Conservation (phyloP, 2,329 filamentous ascomycete species). For the Lachnellula suecica region DNA sequence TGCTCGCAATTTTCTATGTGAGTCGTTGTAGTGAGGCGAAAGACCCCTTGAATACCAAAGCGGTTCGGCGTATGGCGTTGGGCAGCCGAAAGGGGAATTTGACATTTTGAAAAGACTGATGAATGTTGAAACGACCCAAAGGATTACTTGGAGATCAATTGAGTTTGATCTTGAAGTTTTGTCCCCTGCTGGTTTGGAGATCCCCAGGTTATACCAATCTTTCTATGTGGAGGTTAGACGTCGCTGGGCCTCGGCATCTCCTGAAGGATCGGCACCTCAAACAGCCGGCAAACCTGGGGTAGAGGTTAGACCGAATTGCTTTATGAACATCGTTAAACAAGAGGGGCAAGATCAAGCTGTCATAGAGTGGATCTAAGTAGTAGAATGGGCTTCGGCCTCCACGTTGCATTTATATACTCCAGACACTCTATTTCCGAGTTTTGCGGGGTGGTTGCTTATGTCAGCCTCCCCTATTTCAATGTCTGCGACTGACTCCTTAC, state of each 20-base stretch:
- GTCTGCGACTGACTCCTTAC: too few relatives aligned
- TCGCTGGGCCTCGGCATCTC: neutral
- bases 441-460: too few relatives aligned
- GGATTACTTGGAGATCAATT: too few relatives aligned
- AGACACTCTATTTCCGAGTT: too few relatives aligned
- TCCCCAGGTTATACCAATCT: too few relatives aligned
- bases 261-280: neutral
- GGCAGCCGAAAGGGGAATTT: conserved; percentile 25
- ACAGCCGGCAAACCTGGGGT: neutral
- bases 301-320: neutral
- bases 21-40: conserved; percentile 60
- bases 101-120: neutral
- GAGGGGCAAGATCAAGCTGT: neutral
- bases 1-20: conserved; percentile 57
- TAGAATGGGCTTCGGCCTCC: too few relatives aligned
- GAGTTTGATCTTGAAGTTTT: too few relatives aligned
- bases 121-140: too few relatives aligned
- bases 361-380: too few relatives aligned
- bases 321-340: neutral
- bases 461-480: too few relatives aligned
- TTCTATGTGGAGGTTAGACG: neutral
- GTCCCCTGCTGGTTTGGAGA: too few relatives aligned
- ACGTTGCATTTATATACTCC: too few relatives aligned
- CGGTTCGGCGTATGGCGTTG: conserved; percentile 32
- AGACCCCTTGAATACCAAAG: conserved; percentile 33